Base-by-base conservation (phyloP, 1,139 yeast species). In the Debaryomyces sp. region DNA sequence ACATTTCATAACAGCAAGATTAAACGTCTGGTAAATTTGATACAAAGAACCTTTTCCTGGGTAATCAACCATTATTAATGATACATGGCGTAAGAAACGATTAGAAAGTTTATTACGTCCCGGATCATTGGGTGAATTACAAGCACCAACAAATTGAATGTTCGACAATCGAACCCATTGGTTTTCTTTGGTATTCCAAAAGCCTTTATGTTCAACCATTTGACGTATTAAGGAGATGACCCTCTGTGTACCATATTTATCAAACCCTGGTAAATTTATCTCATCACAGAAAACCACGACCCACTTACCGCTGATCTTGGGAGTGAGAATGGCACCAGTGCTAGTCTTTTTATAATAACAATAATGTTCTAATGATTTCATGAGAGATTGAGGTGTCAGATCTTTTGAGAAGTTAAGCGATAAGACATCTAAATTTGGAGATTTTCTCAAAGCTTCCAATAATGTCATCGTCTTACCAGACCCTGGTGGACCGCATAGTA, bases 401-500 rank as follows among this genome's bases (percentile, higher is more conserved):
- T 89, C 94, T 53, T 89, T 89, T 1, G 97, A 89, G 60, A 92
- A 91, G 60, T 91, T 92, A 55, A 94, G 67, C 1, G 90, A 81
- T 2, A 85, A 75, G 5, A 89, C 72, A 35, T 85, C 89, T 50
- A 84, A 71, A 24, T 77, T 73, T 0, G 84, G 78, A 0, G 86
- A 75, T 47, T 75, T 77, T 44, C 89, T 72, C 41, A 94, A 66
- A 0, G 91, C 85, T 47, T 86, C 84, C 55, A 89, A 77, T 26
- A 94, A 68, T 0, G 94, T 85, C 98, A 92, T 92, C 0, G 98
- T 92, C 62, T 94, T 94, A 53, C 99, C 99, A 0, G 97, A 87
- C 3, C 99, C 99, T 0, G 99, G 98, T 0, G 98, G 98, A 5
- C 99, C 99, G 68, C 97, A 91, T 30, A 94, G 73, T 29, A 94